Percentiles rank a stretch among this genome's conserved stretches.
These are phyloP conservation scores for Hortaea werneckii DNA, from an alignment of 2,329 filamentous ascomycete species.

Conservation along the genomic window DNA sequence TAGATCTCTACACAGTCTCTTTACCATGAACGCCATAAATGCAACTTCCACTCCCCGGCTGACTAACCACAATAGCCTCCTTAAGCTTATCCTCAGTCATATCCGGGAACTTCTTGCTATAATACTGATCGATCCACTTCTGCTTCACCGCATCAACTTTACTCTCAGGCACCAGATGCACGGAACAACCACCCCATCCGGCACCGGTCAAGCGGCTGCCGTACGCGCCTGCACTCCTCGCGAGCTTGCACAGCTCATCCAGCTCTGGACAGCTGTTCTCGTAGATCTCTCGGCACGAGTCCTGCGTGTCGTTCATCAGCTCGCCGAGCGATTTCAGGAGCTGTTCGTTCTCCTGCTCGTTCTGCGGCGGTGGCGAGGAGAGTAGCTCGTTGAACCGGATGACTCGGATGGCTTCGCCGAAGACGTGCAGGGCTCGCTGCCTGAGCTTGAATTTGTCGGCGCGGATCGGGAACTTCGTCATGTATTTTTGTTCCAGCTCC, in stretches of 20 bases:
- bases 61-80: conserved; percentile 77
- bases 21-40: conserved; percentile 23
- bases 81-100: conserved; percentile 63
- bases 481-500: conserved; percentile 67
- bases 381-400: conserved; percentile 72
- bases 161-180: conserved; percentile 79
- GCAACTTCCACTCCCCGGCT: conserved; percentile 62
- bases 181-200: conserved; percentile 92
- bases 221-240: conserved; percentile 65
- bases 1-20: not conserved
- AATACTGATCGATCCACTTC: conserved; percentile 75
- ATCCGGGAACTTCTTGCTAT: conserved; percentile 57
- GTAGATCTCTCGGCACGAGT: conserved; percentile 75
- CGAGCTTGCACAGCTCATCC: conserved; percentile 78
- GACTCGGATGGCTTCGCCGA: conserved; percentile 78
- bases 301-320: conserved; percentile 82
- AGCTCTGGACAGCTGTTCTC: conserved; percentile 89
- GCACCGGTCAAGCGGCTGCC: conserved; percentile 84
- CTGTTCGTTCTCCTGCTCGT: conserved; percentile 49
- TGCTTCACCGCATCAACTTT: conserved; percentile 69
- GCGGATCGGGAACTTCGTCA: conserved; percentile 79
- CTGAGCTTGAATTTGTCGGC: conserved; percentile 79
- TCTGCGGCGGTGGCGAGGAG: conserved; percentile 29
- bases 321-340: conserved; percentile 64
- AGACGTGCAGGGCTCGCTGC: conserved; percentile 83